Base-by-base conservation (phyloP, 2,329 filamentous ascomycete species). In the Blastomyces gilchristii region DNA sequence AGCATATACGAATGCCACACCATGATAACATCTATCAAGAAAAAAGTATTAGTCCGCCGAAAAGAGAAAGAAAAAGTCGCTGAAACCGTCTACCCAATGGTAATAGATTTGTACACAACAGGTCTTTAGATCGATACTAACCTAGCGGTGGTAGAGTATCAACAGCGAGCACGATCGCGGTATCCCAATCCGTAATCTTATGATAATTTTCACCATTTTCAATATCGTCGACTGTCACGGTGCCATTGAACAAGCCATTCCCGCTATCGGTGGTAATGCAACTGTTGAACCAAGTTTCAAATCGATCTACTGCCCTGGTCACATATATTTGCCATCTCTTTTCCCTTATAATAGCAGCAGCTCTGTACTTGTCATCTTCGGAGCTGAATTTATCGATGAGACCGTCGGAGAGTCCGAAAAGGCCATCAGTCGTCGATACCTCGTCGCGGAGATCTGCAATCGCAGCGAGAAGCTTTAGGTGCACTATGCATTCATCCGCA, bases 1-100 rank as follows among this genome's bases (percentile, higher is more conserved):
- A 93, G 82, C 84, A 90, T 87, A 70, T 90, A 89, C 0, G 87
- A 78, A 73, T 93, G 89, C 86, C 87, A 89, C 0, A 92, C 85
- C 87, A 92, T 89, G 22, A 91, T 74, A 0, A 92, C 83, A 74
- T 92, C 89, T 80, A 73, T 73, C 47, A 68, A 18, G 49, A n/a
- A 47, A 25, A 16, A 56, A 28, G n/a, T 2, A 41, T 58, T n/a
- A 57, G 43, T 7, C 25, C 25, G 8, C 34, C 3, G 53, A 22
- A 37, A 31, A 52, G 9, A 16, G 3, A 31, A 31, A 11, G 9
- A 9, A 39, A 31, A 31, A 16, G 14, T 6, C 1, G 25, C 5
- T 12, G 25, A 47, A 31, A 6, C 12, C 18, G 39, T 39, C 25
- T 62, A 69, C 3, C n/a, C 14, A 49, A 22, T 31, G n/a, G 39